Conservation (phyloP, 495 filamentous ascomycete species). For the Aspergillus asperescens region DNA sequence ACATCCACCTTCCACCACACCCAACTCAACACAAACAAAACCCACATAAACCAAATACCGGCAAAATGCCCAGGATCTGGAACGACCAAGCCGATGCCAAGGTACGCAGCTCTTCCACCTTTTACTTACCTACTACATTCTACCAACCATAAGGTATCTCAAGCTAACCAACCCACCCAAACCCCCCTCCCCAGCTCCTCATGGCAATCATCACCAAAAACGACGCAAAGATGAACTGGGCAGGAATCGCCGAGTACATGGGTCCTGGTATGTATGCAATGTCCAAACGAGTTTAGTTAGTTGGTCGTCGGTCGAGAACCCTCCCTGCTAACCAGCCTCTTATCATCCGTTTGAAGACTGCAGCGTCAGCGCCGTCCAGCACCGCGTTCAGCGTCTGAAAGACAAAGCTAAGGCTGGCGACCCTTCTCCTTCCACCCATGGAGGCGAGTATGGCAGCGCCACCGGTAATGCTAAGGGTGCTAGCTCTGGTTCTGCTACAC, state of each 20-base stretch:
- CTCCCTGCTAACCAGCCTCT: background rate
- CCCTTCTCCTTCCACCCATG: background rate
- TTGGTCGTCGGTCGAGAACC: too few species aligned
- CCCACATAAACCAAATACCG: background rate
- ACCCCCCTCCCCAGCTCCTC: constrained; percentile 23
- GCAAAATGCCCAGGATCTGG: constrained; percentile 24
- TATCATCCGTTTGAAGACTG: constrained; percentile 17
- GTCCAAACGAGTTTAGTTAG: too few species aligned
- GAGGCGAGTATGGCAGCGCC: background rate
- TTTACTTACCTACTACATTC: background rate
- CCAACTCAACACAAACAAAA: background rate
- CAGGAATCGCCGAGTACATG: constrained; percentile 24
- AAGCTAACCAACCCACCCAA: background rate
- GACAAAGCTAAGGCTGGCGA: constrained; percentile 8
- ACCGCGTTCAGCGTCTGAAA: constrained; percentile 26
- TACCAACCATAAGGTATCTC: background rate
- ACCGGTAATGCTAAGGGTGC: background rate
- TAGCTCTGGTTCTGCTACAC: background rate
- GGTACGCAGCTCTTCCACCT: constrained; percentile 7
- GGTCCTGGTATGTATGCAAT: constrained; percentile 19
- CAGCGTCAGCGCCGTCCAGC: constrained; percentile 25
- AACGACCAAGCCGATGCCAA: constrained; percentile 23
- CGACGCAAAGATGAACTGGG: constrained; percentile 19
- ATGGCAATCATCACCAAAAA: constrained; percentile 20
- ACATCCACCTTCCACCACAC: background rate